Evolutionary conservation across 2,329 filamentous ascomycete genomes (phyloP).

Genomic region (Microdochium nivale): DNA sequence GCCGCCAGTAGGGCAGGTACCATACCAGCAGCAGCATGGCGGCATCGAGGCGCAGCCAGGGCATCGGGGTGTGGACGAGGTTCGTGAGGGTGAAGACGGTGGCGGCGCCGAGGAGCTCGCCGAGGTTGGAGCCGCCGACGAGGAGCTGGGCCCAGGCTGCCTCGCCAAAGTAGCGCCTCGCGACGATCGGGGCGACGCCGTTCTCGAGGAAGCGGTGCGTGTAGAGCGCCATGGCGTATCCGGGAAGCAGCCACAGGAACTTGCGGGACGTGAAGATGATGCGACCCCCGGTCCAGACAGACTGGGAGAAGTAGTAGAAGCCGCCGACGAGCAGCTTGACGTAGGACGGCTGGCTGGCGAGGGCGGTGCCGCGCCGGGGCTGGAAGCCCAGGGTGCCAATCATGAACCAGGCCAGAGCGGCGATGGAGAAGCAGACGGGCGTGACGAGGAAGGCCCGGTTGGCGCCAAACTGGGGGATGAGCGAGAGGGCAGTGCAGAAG

Average conservation of each 20-base stretch:
- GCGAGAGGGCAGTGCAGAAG: conserved; percentile 36
- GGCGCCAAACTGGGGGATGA: conserved; percentile 41
- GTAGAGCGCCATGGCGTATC: conserved; percentile 39
- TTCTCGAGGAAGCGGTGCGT: conserved; percentile 42
- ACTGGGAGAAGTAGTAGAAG: conserved; percentile 35
- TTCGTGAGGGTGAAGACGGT: conserved; percentile 41
- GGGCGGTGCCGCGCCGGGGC: conserved; percentile 11
- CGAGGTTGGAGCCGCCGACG: conserved; percentile 40
- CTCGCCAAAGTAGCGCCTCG: conserved; percentile 35
- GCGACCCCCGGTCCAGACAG: conserved; percentile 32
- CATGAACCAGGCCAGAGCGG: conserved; percentile 35
- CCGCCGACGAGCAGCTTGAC: conserved; percentile 26
- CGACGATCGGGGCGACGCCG: conserved; percentile 34
- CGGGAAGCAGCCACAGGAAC: conserved; percentile 40
- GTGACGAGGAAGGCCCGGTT: conserved; percentile 43
- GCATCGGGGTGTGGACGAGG: conserved; percentile 37
- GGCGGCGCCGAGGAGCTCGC: conserved; percentile 37
- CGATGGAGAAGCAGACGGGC: conserved; percentile 33
- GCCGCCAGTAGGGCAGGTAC: conserved; percentile 38
- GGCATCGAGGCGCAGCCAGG: conserved; percentile 39
- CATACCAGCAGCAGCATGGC: conserved; percentile 36
- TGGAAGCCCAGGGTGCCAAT: conserved; percentile 29
- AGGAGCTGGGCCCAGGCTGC: conserved; percentile 41
- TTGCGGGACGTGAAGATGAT: conserved; percentile 37
- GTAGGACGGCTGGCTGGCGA: conserved; percentile 17